Conservation (phyloP, 2,329 filamentous ascomycete genomes). For the Endothia cerciana region DNA sequence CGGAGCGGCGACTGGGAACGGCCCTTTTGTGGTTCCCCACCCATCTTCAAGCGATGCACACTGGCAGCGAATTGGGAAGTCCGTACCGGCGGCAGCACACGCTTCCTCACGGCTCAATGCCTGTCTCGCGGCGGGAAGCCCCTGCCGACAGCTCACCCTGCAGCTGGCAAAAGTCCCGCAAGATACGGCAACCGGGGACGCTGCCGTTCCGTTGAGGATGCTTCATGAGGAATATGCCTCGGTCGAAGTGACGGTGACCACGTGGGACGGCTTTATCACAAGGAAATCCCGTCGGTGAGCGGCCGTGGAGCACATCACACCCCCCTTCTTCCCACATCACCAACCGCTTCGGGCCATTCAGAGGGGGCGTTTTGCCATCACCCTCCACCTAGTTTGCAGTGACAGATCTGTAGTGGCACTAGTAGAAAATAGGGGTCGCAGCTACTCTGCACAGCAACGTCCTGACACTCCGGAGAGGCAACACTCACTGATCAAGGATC, state of each 20-base stretch:
- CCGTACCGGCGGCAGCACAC: constrained; percentile 5
- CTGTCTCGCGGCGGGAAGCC: neutral
- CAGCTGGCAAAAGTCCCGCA: neutral
- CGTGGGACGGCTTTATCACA: constrained; percentile 7
- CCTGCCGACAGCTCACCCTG: constrained; percentile 5
- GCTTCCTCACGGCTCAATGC: constrained; percentile 10
- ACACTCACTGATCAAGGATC: neutral
- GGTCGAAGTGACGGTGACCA: constrained; percentile 10
- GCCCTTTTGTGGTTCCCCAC: constrained; percentile 24
- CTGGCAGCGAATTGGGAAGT: neutral
- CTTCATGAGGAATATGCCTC: constrained; percentile 14
- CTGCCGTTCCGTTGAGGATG: neutral
- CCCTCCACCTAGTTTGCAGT: neutral
- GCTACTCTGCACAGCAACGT: neutral
- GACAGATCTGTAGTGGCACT: neutral
- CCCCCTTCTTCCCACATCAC: constrained; percentile 12
- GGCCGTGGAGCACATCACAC: constrained; percentile 14
- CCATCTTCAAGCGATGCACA: constrained; percentile 1
- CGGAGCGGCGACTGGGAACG: constrained; percentile 21
- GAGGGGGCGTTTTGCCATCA: neutral
- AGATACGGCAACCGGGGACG: neutral
- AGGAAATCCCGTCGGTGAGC: constrained; percentile 27
- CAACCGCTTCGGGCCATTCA: neutral
- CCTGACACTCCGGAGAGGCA: neutral
- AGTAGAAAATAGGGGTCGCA: constrained; percentile 8